Base-by-base conservation (phyloP, 2,329 filamentous ascomycete species). In the Didymella exigua region DNA sequence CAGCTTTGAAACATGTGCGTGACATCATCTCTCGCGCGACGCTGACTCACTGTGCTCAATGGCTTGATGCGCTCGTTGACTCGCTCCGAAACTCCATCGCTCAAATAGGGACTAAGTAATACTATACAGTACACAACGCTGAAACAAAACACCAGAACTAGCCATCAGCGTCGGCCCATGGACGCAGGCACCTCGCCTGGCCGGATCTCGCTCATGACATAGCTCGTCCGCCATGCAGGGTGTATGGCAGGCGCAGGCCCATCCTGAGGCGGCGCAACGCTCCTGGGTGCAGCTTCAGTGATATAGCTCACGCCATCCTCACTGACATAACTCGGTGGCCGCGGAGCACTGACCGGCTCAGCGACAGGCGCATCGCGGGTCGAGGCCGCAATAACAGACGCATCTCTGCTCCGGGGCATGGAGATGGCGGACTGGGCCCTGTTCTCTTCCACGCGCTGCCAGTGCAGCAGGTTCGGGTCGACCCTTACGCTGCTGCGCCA, bases 401-500 rank as follows among this genome's bases (percentile, higher is more conserved):
- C 38, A 23, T n/a, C 43, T 19, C 18, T 49, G 44, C n/a, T 65
- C 1, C 24, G 37, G 3, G 34, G 42, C 29, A 48, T 42, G 2
- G 43, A 44, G 24, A 53, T 48, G 11, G 49, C 49, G 6, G 36
- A 49, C 14, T 41, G 40, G 6, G 46, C 36, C 5, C 50, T 33
- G 29, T 34, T 36, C 2, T 49, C 53, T 1, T 72, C 67, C 9
- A 71, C 89, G 31, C 88, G 84, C 73, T 89, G 86, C 91, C 91
- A 96, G 71, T 89, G 91, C 23, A 96, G 80, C 13, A 91, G 80
- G 67, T 93, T 85, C 1, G 91, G 91, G 66, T 96, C 89, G 27
- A 92, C 88, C 42, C 90, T 83, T 0, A 95, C 90, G 67, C 89
- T 93, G 73, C 88, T 87, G 47, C 91, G 82, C 90, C 91, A 96